Percentiles rank a stretch among this genome's conserved stretches.
phyloP scores from a whole-genome alignment of 176 grass and related monocot genomes.

The Oryza brachyantha region DNA sequence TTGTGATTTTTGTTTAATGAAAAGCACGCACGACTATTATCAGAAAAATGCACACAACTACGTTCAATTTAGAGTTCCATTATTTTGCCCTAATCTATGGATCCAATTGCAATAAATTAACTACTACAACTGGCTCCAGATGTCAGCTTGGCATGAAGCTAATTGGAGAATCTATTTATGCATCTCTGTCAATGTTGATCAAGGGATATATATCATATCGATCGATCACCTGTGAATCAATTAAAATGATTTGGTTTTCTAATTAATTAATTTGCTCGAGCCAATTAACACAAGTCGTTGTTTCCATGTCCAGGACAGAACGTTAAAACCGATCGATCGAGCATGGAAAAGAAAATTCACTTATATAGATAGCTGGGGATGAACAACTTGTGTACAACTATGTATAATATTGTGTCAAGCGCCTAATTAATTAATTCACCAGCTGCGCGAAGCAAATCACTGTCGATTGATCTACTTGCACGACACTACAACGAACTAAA shows the following conservation, averaged over 20 bases:
- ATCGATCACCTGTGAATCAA: background rate
- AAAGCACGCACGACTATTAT: background rate
- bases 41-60: background rate
- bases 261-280: background rate
- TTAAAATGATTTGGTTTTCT: background rate
- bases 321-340: background rate
- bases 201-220: background rate
- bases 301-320: background rate
- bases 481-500: conserved; percentile 33
- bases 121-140: background rate
- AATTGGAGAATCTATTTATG: too few species aligned
- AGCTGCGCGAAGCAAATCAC: background rate
- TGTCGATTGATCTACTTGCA: conserved; percentile 22
- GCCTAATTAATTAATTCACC: conserved; percentile 9
- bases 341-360: background rate
- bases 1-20: background rate
- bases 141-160: background rate
- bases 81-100: background rate
- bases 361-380: background rate
- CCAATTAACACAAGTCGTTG: conserved; percentile 9
- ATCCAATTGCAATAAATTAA: background rate
- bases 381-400: background rate
- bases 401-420: background rate
- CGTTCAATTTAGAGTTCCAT: background rate
- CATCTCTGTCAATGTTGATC: background rate